Evolutionary conservation across 2,329 filamentous ascomycete species (phyloP), one percentile per base, ranked within the genome.

Genomic region (Myriosclerotinia scirpicola): DNA sequence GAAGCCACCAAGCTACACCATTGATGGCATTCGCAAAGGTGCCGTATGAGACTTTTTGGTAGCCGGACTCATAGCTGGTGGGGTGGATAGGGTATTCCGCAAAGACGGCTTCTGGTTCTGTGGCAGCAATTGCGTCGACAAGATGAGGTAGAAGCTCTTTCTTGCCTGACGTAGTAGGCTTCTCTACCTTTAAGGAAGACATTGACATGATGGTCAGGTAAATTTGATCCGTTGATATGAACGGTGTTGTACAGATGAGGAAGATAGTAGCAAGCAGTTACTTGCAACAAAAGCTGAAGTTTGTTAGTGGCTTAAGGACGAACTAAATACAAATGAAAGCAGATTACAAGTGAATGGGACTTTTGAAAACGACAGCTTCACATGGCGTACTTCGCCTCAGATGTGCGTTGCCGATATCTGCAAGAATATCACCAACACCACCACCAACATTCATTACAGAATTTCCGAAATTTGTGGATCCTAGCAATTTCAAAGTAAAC

Each of bases 11-110:
- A 38, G 70, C 70, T 26, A 67, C 44, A 34, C 62, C 64, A 60
- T 72, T 62, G 15, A 71, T 56, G 6, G 70, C 70, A 61, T 71
- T 68, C 36, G 71, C 68, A 34, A 72, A 64, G 12, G 60, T 44
- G 1, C 36, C 22, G 48, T 56, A 65, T 30, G 69, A 54, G 17
- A 71, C 64, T 15, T 68, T 54, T n/a, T 55, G 61, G 46, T 66
- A 71, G 14, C 65, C 61, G 20, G 38, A 36, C 2, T 54, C 52
- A 17, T 68, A 68, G 22, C 26, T 61, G 22, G 44, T 22, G 3
- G 50, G 42, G 5, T 46, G 17, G 5, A 62, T 15, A 1, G 67
- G 64, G 17, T 60, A 66, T 54, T 68, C 64, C 5, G 64, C 44
- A 5, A 56, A 68, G 11, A 56, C 26, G 8, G 50, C 61, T 42